A percentile compares a stretch with the other conserved stretches of the same genome.
Evolutionary conservation across 352 stramenopile genomes (phyloP).

Genomic region (Peronospora tabacina): DNA sequence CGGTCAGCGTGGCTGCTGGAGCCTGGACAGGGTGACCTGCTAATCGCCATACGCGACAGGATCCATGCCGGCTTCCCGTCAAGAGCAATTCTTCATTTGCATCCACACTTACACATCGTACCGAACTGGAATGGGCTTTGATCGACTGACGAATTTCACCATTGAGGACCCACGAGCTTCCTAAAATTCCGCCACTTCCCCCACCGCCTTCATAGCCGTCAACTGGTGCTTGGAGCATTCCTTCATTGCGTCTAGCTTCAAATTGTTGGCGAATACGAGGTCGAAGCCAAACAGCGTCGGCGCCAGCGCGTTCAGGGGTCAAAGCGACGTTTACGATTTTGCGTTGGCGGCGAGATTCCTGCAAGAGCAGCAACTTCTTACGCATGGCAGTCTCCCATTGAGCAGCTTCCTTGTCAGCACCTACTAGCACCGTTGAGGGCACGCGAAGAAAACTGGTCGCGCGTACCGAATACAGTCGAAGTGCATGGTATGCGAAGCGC

Average conservation of each 20-base stretch:
- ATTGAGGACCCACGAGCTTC: slow-evolving; percentile 24
- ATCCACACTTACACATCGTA: slow-evolving; percentile 49
- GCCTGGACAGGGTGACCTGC: slow-evolving; percentile 40
- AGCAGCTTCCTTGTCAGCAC: slow-evolving; percentile 13
- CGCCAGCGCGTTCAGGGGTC: slow-evolving; percentile 19
- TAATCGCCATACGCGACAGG: slow-evolving; percentile 62
- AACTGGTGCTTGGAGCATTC: slow-evolving; percentile 10
- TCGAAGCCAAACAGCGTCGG: slow-evolving; percentile 31
- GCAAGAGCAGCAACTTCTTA: slow-evolving; percentile 41
- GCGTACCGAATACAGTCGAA: slow-evolving; percentile 48
- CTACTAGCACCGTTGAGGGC: slow-evolving; percentile 30
- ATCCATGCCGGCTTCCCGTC: slow-evolving; percentile 68
- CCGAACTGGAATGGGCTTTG: slow-evolving; percentile 55
- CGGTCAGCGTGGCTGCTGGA: slow-evolving; percentile 12
- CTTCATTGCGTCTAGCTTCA: slow-evolving; percentile 17
- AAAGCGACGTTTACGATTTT: slow-evolving; percentile 22
- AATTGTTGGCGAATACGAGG: slow-evolving; percentile 24
- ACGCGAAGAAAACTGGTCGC: slow-evolving; percentile 57
- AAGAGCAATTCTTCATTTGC: slow-evolving; percentile 52
- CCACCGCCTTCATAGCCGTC: slow-evolving; percentile 20
- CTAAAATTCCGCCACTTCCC: slow-evolving; percentile 6
- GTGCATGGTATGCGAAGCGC: slow-evolving; percentile 44
- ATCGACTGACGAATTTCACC: slow-evolving; percentile 47
- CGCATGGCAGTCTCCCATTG: slow-evolving; percentile 43
- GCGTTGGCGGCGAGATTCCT: slow-evolving; percentile 47